These are phyloP conservation scores for Xerocomellus amylosporus DNA, from an alignment of 768 basidiomycete species.

Conservation along the genomic window DNA sequence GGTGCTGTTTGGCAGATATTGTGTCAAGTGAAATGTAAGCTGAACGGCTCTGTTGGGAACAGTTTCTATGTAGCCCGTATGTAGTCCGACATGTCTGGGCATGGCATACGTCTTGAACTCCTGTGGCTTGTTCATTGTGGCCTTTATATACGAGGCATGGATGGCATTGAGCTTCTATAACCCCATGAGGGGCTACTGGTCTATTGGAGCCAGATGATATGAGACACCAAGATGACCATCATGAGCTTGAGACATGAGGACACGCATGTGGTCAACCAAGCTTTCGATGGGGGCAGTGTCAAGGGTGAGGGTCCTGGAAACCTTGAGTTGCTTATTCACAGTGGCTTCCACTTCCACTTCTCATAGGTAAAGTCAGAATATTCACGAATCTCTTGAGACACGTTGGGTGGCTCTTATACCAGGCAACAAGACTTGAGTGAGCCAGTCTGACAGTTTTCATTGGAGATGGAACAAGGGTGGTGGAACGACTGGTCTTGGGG, in stretches of 20 bases:
- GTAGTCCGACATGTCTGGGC: constrained; percentile 6
- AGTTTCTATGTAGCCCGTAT: not conserved
- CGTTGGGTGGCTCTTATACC: constrained; percentile 1
- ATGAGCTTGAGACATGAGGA: not conserved
- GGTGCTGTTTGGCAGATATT: constrained; percentile 5
- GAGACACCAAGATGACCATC: constrained; percentile 2
- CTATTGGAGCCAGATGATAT: constrained; percentile 1
- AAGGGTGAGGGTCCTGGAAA: constrained; percentile 2
- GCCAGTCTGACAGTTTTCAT: not conserved
- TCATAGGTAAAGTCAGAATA: constrained; percentile 6
- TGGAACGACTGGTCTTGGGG: not conserved
- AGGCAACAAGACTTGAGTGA: constrained; percentile 4
- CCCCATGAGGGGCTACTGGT: not conserved
- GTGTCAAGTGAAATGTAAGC: not conserved
- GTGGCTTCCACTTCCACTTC: constrained; percentile 14
- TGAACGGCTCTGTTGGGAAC: not conserved
- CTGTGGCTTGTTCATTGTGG: constrained; percentile 5
- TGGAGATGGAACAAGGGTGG: not conserved
- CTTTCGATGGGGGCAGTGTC: not conserved
- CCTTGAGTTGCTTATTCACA: constrained; percentile 2
- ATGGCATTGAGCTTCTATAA: constrained; percentile 11
- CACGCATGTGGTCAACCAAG: not conserved
- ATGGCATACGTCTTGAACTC: constrained; percentile 11
- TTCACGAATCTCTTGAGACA: constrained; percentile 3
- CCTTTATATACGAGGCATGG: constrained; percentile 3